Base-by-base conservation (phyloP, 257 asterid genomes). In the Petunia secreta region DNA sequence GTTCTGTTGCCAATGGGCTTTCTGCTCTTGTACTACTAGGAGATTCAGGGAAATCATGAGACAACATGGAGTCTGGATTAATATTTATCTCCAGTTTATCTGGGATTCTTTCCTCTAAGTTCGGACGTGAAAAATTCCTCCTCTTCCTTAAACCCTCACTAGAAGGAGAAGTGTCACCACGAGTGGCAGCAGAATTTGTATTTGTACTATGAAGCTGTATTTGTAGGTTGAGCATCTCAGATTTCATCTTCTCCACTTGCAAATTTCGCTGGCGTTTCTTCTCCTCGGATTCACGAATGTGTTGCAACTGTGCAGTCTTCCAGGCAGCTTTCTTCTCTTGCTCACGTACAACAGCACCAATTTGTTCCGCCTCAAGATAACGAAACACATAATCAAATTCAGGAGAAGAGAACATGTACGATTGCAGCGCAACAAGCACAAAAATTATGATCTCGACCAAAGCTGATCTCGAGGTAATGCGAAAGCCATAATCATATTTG, bases 211-310 rank as follows among this genome's bases (percentile, higher is more conserved):
- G 97, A 83, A 94, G 98, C 89, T 94, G 98, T 82, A 81, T 89
- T 86, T 94, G 98, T 86, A 96, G 83, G 84, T 96, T 96, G 82
- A 96, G 98, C 99, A 96, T 96, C 91, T 96, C 99, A 37, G 99
- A 91, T 86, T 96, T 96, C 98, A 96, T 96, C 90, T 94, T 96
- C 93, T 96, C 99, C 69, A 96, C 99, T 88, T 96, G 99, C 82
- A 85, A 81, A 85, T 96, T 94, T 36, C 99, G 97, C 80, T 94
- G 98, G 63, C 84, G 88, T 83, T 94, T 92, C 86, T 91, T 89
- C 91, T 90, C 99, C 80, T 94, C 98, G 25, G 98, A 89, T 84
- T 91, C 96, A 59, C 98, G 97, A 83, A 94, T 91, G 82, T 90
- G 96, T 89, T 91, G 94, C 83, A 96, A 83, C 89, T 94, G 98